These are phyloP conservation scores for Penicillium canariense DNA, from an alignment of 495 filamentous ascomycete genomes.

Conservation along the genomic window DNA sequence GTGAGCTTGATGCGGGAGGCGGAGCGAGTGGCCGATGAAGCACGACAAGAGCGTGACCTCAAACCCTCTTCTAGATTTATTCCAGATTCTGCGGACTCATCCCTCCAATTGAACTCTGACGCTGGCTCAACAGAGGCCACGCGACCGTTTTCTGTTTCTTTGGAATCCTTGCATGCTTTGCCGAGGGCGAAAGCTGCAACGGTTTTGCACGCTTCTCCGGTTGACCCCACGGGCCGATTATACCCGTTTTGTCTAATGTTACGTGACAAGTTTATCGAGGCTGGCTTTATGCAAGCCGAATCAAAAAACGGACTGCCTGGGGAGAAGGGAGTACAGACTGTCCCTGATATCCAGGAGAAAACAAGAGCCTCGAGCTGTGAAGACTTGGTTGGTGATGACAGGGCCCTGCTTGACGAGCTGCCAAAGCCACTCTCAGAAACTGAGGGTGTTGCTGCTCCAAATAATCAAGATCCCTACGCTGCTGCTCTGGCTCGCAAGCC, in stretches of 20 bases:
- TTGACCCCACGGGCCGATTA: conserved; percentile 56
- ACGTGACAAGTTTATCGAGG: conserved; percentile 56
- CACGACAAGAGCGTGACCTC: background rate
- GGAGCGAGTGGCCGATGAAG: conserved; percentile 8
- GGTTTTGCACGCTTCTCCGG: conserved; percentile 54
- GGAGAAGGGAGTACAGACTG: background rate
- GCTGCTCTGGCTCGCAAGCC: conserved; percentile 16
- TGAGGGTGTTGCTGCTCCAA: background rate
- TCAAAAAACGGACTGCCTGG: conserved; percentile 12
- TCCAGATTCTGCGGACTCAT: background rate
- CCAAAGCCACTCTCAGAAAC: background rate
- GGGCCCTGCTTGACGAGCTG: background rate
- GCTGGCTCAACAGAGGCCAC: background rate
- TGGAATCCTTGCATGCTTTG: conserved; percentile 38
- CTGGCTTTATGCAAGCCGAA: conserved; percentile 60
- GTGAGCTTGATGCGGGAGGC: conserved; percentile 43
- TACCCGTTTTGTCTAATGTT: conserved; percentile 63
- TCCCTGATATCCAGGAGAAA: background rate
- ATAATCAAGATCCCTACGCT: conserved; percentile 8
- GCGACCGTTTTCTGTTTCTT: conserved; percentile 30
- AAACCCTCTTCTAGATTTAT: background rate
- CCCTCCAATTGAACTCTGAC: background rate
- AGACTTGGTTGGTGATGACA: background rate
- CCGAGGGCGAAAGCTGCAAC: conserved; percentile 40
- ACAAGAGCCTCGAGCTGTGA: background rate